A percentile compares a stretch with the other conserved stretches of the same genome.
phyloP scores from a whole-genome alignment of 108 stramenopile species.

The Fragilariopsis cylindrus region DNA sequence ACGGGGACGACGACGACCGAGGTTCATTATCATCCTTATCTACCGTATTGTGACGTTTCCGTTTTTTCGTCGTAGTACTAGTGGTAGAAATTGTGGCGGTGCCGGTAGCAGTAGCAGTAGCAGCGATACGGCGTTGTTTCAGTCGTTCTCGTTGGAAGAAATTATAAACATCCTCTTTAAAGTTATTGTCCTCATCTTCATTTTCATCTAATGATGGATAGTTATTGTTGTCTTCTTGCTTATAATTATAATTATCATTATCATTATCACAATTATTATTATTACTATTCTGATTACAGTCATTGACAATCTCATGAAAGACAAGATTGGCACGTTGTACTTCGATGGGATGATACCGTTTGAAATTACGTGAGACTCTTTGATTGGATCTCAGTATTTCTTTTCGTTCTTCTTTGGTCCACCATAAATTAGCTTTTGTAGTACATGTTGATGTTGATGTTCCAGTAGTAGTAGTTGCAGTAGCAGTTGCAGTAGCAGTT shows the following conservation, averaged over 20 bases:
- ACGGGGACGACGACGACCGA: neutral
- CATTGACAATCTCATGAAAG: slow-evolving; percentile 13
- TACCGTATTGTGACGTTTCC: neutral
- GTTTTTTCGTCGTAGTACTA: neutral
- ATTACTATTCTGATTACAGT: neutral
- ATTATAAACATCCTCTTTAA: slow-evolving; percentile 4
- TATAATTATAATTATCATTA: no score
- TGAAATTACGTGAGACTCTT: slow-evolving; percentile 17
- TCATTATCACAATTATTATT: no score
- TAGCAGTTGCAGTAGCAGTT: neutral
- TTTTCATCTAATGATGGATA: neutral
- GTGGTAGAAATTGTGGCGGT: no score
- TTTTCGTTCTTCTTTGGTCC: slow-evolving; percentile 38
- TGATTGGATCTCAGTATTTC: slow-evolving; percentile 33
- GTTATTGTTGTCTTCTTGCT: slow-evolving; percentile 14
- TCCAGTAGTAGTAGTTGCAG: neutral
- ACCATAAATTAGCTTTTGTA: slow-evolving; percentile 28
- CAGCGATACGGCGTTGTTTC: neutral
- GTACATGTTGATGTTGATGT: neutral
- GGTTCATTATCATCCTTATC: neutral
- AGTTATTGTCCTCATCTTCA: neutral
- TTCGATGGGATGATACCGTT: slow-evolving; percentile 12
- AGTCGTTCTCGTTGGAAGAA: neutral
- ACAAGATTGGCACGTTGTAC: slow-evolving; percentile 28
- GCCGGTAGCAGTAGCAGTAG: neutral